Base-by-base conservation (phyloP, 495 filamentous ascomycete genomes). In the Wilcoxina mikolae region DNA sequence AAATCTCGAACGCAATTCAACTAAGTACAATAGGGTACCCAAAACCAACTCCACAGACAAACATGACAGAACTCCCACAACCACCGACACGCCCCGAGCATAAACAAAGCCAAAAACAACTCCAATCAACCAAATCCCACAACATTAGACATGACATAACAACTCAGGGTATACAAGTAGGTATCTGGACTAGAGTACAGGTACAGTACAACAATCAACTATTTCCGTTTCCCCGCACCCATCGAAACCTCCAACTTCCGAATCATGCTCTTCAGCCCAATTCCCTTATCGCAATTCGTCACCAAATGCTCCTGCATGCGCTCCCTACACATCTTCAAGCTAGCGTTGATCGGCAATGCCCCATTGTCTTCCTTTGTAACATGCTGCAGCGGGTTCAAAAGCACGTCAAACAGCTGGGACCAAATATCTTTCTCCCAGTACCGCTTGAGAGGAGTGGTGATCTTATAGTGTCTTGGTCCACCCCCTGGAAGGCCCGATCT, bases 361-460 rank as follows among this genome's bases (percentile, higher is more conserved):
- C 62, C 61, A 0, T 72, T 74, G 24, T 78, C 76, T 70, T 89
- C 83, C 1, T 55, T 66, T 46, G 79, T 78, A 35, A 80, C 70
- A 58, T 78, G 74, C 51, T 65, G 67, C 52, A 73, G 72, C 2
- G 93, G 88, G 66, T 98, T 98, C 10, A 98, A 70, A 55, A 96
- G 67, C 44, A 96, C 60, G 60, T 91, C 86, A 67, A 98, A 95
- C 18, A 84, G 75, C 53, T 83, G 77, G 0, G 53, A 70, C 91
- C 93, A 96, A 49, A 98, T 76, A 51, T 94, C 87, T 48, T 78
- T 80, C 72, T 95, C 87, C 91, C 91, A 96, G 66, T 95, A 95
- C 22, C 91, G 67, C 70, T 96, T 96, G 52, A 95, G 66, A 1
- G 72, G 73, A 67, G 93, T 87, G 27, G 78, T 75, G 51, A 94